Base-by-base conservation (phyloP, 2,329 filamentous ascomycete species). In the Colletotrichum somersetense region DNA sequence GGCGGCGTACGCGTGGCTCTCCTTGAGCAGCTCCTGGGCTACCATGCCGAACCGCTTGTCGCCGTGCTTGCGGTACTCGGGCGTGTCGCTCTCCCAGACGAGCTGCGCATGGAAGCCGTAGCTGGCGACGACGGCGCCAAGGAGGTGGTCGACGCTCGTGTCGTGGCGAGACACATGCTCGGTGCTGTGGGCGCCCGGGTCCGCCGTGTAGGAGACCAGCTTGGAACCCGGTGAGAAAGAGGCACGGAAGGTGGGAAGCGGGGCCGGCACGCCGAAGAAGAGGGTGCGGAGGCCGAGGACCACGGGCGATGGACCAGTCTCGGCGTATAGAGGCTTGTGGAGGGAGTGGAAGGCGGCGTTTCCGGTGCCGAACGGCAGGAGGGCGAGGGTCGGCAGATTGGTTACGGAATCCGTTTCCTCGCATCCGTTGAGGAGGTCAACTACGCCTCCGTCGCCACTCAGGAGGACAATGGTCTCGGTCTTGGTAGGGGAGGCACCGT, bases 71-170 rank as follows among this genome's bases (percentile, higher is more conserved):
- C 96, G 91, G 81, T 96, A 96, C 75, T 90, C 92, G 0, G 89
- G 85, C 0, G 95, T 97, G 80, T 98, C 96, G 80, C 93, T 96
- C 83, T 98, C 95, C 76, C 93, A 95, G 30, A 98, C 94, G 4
- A 98, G 87, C 53, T 92, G 91, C 40, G 95, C 93, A 78, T 98
- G 96, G 77, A 98, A 90, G 26, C 93, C 96, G 88, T 97, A 97
- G 80, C 93, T 96, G 56, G 91, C 92, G 2, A 98, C 95, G 30
- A 98, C 94, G 33, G 92, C 92, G 35, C 94, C 95, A 77, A 92
- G 88, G 33, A 92, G 83, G 57, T 81, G 79, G 0, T 79, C 77
- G 5, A 85, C 80, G 1, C 75, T 69, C 12, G 80, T 77, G 42
- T 80, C 76, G n/a, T 80, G 67, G 61, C 80, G 80, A 3, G 76